These are phyloP conservation scores for Acanthamoeba triangularis DNA, from an alignment of 208 protist species.

Conservation along the genomic window DNA sequence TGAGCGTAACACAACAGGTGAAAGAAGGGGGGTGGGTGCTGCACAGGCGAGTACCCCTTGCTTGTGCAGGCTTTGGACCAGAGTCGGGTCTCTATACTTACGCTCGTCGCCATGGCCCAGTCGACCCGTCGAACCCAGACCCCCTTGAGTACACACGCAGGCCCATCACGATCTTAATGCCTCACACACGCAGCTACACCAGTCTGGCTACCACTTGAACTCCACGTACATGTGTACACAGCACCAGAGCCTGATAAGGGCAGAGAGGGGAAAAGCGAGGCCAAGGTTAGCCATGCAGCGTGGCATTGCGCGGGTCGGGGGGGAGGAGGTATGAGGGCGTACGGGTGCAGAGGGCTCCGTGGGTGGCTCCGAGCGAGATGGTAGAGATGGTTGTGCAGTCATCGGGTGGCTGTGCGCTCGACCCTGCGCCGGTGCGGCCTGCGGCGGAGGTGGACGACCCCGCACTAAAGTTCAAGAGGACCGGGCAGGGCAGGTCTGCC, in stretches of 20 bases:
- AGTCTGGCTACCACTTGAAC: background rate
- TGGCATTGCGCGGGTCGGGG: background rate
- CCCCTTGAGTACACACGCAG: background rate
- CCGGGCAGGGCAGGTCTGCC: background rate
- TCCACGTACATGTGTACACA: constrained; percentile 38
- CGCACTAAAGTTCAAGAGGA: background rate
- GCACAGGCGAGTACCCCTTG: background rate
- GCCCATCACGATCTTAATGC: background rate
- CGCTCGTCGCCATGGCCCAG: constrained; percentile 67
- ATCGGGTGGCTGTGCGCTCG: background rate
- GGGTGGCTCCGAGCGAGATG: constrained; percentile 24
- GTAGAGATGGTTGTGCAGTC: background rate
- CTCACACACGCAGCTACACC: background rate
- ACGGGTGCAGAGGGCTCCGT: constrained; percentile 10
- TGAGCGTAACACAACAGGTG: too few relatives aligned
- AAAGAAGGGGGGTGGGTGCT: background rate
- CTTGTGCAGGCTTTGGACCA: constrained; percentile 29
- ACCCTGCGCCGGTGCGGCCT: background rate
- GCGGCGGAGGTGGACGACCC: background rate
- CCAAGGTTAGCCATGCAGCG: background rate
- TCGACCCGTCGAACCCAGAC: background rate
- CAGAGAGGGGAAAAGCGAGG: too few relatives aligned
- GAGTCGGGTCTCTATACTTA: constrained; percentile 50
- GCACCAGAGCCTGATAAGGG: too few relatives aligned
- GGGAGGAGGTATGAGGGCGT: background rate